phyloP scores from a whole-genome alignment of 495 filamentous ascomycete species.

The Lasiosphaeriaceae sp. region DNA sequence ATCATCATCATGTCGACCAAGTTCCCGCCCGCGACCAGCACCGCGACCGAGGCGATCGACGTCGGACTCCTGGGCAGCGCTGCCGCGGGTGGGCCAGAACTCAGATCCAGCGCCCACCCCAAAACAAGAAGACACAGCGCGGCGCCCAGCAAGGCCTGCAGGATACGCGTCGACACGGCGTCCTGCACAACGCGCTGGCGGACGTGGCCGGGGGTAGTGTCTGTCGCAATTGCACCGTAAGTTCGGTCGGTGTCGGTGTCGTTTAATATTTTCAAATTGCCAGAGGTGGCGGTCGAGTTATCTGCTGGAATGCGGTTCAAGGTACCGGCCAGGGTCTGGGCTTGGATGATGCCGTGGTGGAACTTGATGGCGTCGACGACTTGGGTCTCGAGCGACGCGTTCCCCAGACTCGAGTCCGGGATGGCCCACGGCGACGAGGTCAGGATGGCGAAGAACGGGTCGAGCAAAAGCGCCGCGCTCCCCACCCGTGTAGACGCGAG shows the following conservation, averaged over 20 bases:
- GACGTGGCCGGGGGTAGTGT: slow-evolving; percentile 2
- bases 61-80: slow-evolving; percentile 12
- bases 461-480: not conserved
- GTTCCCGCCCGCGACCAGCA: slow-evolving; percentile 9
- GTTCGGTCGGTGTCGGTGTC: not conserved
- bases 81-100: slow-evolving; percentile 1
- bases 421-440: slow-evolving; percentile 18
- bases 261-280: not conserved
- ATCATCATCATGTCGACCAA: too few relatives aligned
- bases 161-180: slow-evolving; percentile 13
- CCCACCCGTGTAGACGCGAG: not conserved
- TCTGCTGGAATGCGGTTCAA: slow-evolving; percentile 5
- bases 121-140: slow-evolving; percentile 1
- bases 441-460: slow-evolving; percentile 16
- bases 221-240: not conserved
- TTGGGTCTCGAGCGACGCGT: not conserved
- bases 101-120: slow-evolving; percentile 8
- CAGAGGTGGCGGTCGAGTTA: slow-evolving; percentile 4
- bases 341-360: slow-evolving; percentile 20
- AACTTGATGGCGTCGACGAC: slow-evolving; percentile 18
- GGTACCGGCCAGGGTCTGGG: slow-evolving; percentile 12
- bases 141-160: slow-evolving; percentile 12
- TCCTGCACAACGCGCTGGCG: slow-evolving; percentile 17
- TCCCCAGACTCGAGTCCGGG: slow-evolving; percentile 9
- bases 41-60: slow-evolving; percentile 3